Evolutionary conservation across 495 filamentous ascomycete genomes (phyloP), one percentile per base, ranked within the genome.

Genomic region (Massariosphaeria phaeospora): DNA sequence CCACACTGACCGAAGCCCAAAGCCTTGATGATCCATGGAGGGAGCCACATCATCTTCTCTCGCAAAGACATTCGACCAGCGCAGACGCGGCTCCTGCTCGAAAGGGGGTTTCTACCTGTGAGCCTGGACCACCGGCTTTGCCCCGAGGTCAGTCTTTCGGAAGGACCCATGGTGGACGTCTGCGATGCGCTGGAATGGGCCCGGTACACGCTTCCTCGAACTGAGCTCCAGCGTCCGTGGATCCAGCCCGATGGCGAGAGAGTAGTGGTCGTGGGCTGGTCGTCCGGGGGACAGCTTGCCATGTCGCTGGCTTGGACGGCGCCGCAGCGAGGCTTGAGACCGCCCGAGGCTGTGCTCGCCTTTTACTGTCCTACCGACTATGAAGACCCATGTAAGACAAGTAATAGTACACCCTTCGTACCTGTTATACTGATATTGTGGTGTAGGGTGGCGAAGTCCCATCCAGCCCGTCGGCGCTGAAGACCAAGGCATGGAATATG

Each of bases 11-110:
- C 13, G 10, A 47, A 11, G 10, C 6, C 23, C 15, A 13, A 41
- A 78, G 80, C 78, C 8, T 59, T 84, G 1, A 75, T 82, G 74
- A 73, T 82, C 36, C 79, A 83, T 47, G 79, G 79, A 0, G 79
- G 79, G 10, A 70, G 78, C 26, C 75, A 81, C 46, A 53, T 77
- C 1, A 72, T 73, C 44, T 57, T 77, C 12, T 71, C 73, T 0
- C 65, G 78, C 0, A 72, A 72, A 17, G 76, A 73, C 31, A 64
- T 81, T 6, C 65, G 70, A 0, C 69, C 68, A 0, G 40, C 50
- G 13, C 79, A 81, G 46, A 76, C 70, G 0, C 17, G 49, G 7
- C 27, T 67, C 0, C 65, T 80, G 0, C 63, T 77, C 2, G 41
- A 61, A 0, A 52, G 55, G 1, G 77, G 76, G 3, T 70, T 80